Base-by-base conservation (phyloP, 2,329 filamentous ascomycete genomes). In the Dendryphion nanum region DNA sequence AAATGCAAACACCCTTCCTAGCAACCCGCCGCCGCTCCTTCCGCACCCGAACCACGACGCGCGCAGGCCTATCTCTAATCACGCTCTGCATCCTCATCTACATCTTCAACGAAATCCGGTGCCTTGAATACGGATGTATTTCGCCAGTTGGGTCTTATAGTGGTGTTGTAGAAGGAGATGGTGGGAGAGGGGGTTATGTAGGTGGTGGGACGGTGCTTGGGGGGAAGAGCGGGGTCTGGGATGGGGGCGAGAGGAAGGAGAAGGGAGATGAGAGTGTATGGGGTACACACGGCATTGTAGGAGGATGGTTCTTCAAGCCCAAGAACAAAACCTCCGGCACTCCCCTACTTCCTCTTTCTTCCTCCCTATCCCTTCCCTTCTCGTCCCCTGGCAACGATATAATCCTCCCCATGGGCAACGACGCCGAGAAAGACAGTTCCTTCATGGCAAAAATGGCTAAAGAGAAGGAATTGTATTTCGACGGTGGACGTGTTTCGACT, bases 101-200 rank as follows among this genome's bases (percentile, higher is more conserved):
- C 17, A 37, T 38, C 5, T 10, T 43, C n/a, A 50, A 45, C 28
- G 44, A 47, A 26, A 12, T 45, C 15, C 32, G 42, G 1, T 50
- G 44, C 23, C 15, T 28, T 16, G 19, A 37, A 10, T 38, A 43
- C 14, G 47, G 40, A 6, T 47, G 47, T 29, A 4, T 41, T 4
- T 36, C 40, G 5, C 33, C 38, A 4, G 30, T 42, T 2, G 32
- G 40, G 4, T 38, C 42, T 12, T 36, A 37, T 15, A n/a, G n/a
- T n/a, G n/a, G n/a, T n/a, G n/a, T n/a, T n/a, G n/a, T n/a, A n/a
- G n/a, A n/a, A n/a, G n/a, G n/a, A n/a, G n/a, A n/a, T n/a, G 38
- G 42, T 14, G 34, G 41, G 34, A 15, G 18, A 37, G 33, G 23
- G 23, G n/a, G 23, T 8, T n/a, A 26, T 26, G 23, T 26, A 26